Percentiles rank a stretch among this genome's conserved stretches.
Conservation (phyloP, 768 basidiomycete genomes). For the Phallus indusiatus region DNA sequence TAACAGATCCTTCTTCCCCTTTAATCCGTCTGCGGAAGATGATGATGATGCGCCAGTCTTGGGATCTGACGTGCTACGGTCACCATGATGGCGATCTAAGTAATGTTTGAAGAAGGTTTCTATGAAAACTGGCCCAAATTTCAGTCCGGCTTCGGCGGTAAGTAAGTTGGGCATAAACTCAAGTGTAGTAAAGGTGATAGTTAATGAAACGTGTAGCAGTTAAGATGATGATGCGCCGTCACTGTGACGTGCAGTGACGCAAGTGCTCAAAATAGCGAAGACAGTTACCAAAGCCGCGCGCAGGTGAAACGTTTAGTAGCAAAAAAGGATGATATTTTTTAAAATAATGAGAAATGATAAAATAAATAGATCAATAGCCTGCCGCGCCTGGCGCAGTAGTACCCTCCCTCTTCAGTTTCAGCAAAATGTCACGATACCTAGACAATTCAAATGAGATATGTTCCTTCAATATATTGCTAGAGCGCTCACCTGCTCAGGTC, state of each 20-base stretch:
- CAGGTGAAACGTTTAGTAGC: not conserved
- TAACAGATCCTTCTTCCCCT: slow-evolving; percentile 65
- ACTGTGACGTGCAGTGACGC: not conserved
- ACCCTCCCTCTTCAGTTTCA: slow-evolving; percentile 85
- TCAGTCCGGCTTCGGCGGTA: slow-evolving; percentile 51
- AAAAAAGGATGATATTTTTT: not conserved
- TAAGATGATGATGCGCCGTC: too few relatives aligned
- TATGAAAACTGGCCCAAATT: slow-evolving; percentile 61
- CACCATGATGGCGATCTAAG: slow-evolving; percentile 40
- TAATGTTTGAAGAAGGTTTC: slow-evolving; percentile 84
- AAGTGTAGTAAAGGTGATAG: not conserved
- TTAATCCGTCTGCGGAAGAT: slow-evolving; percentile 27
- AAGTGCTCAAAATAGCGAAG: not conserved
- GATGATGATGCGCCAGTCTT: slow-evolving; percentile 24
- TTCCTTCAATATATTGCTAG: not conserved
- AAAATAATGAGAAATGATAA: not conserved
- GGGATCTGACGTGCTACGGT: slow-evolving; percentile 11
- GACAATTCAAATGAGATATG: not conserved
- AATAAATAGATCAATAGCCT: slow-evolving; percentile 50
- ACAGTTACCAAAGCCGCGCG: not conserved
- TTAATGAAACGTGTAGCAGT: too few relatives aligned
- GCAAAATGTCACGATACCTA: slow-evolving; percentile 53
- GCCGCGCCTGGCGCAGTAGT: slow-evolving; percentile 86
- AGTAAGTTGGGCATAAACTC: slow-evolving; percentile 38
- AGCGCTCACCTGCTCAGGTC: slow-evolving; percentile 48